Conservation (phyloP, 73 alveolate genomes). For the Stentor coeruleus region DNA sequence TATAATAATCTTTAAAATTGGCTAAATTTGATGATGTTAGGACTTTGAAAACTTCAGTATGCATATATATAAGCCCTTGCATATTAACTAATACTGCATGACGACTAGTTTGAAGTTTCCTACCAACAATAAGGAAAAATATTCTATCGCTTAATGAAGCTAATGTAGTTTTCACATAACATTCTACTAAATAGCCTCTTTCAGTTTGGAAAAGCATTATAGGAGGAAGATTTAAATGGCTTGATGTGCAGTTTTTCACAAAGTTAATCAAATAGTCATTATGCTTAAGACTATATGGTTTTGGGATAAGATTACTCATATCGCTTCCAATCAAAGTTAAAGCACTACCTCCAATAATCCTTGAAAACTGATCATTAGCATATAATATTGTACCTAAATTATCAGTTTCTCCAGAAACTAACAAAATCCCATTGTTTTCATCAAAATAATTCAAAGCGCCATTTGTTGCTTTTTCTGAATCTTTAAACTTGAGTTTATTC, state of each 20-base stretch:
- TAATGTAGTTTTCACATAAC: neutral
- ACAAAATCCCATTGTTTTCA: conserved; percentile 6
- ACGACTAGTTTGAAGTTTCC: neutral
- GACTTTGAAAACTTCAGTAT: neutral
- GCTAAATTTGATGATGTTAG: neutral
- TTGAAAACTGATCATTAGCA: neutral
- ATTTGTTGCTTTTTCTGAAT: neutral
- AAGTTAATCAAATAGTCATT: neutral
- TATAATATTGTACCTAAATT: neutral
- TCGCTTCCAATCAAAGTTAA: neutral
- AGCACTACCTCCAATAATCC: neutral
- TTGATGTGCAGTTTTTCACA: neutral
- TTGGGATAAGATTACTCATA: neutral
- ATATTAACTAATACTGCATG: neutral
- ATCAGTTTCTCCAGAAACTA: neutral
- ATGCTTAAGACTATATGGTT: neutral
- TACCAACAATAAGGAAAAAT: neutral
- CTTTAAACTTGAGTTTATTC: neutral
- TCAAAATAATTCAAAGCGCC: neutral
- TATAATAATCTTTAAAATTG: no score
- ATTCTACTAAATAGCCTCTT: neutral
- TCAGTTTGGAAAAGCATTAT: neutral
- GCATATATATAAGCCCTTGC: neutral
- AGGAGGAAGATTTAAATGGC: neutral
- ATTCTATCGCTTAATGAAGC: neutral